These are phyloP conservation scores for Protostelium mycophagum DNA, from an alignment of 78 protist species.

Conservation along the genomic window DNA sequence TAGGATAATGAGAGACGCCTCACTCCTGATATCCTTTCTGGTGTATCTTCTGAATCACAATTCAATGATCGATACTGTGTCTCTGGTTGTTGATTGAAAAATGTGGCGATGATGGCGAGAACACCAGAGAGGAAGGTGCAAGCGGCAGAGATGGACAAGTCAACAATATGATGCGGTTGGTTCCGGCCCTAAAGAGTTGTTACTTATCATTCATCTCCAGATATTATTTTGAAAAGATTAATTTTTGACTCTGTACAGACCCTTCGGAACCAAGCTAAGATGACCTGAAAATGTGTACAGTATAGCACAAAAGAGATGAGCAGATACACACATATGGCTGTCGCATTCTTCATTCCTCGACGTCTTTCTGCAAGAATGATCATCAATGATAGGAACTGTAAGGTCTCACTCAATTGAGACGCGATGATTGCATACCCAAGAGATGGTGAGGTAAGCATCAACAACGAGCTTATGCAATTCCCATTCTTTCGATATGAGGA, in stretches of 20 bases:
- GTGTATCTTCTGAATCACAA: not conserved
- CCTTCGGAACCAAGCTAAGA: not conserved
- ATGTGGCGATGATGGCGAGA: not conserved
- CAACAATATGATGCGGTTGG: not conserved
- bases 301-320: not conserved
- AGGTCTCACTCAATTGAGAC: not conserved
- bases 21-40: not conserved
- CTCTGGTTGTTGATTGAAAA: not conserved
- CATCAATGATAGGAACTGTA: not conserved
- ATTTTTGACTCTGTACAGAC: no score
- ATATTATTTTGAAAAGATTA: no score
- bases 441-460: not conserved
- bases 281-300: not conserved
- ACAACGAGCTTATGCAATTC: not conserved
- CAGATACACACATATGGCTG: not conserved
- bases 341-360: not conserved
- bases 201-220: not conserved
- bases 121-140: not conserved
- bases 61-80: not conserved
- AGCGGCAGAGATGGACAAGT: not conserved
- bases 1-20: no score
- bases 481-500: not conserved
- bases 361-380: not conserved
- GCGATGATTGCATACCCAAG: not conserved
- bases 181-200: not conserved